Base-by-base conservation (phyloP, 208 protist genomes). In the Wallacemonas sp. region DNA sequence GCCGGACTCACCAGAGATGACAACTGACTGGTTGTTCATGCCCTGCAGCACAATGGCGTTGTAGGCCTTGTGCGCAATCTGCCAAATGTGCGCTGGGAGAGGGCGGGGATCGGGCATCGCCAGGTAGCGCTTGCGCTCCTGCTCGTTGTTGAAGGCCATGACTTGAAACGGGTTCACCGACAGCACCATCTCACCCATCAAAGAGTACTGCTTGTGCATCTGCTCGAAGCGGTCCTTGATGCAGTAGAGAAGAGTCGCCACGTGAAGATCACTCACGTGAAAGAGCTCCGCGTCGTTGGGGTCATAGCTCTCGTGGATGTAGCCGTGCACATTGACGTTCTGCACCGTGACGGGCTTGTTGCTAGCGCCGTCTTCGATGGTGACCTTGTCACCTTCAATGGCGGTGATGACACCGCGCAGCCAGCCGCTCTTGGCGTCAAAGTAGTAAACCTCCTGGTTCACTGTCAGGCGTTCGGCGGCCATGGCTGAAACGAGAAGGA, bases 1-100 rank as follows among this genome's bases (percentile, higher is more conserved):
- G 38, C 97, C 97, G 4, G 91, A 97, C 79, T 98, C 97, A 44
- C 97, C 97, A n/a, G 89, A 94, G 66, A 98, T 93, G 63, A 97
- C 74, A 55, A 97, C 78, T 27, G 88, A 94, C 74, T 97, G 89
- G 68, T 95, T 95, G 48, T 79, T 83, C 46, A 79, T 66, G 39
- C 79, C 79, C 41, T 82, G 79, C 26, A 92, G 37, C 17, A 93
- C 75, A 66, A 97, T 85, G 27, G 83, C 71, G 58, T 83, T 82
- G 78, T 86, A 95, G 19, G 89, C 82, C 55, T 85, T 89, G 81
- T 96, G 87, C 6, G 89, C 68, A 33, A 96, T 78, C 67, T 96
- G 87, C 85, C 89, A 98, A 29, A 95, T 83, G 73, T 98, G 95
- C 44, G 95, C 91, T 38, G 89, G 84, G 38, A 92, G 73, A 27